Base-by-base conservation (phyloP, 208 protist genomes). In the Trypanosomatidae sp. region DNA sequence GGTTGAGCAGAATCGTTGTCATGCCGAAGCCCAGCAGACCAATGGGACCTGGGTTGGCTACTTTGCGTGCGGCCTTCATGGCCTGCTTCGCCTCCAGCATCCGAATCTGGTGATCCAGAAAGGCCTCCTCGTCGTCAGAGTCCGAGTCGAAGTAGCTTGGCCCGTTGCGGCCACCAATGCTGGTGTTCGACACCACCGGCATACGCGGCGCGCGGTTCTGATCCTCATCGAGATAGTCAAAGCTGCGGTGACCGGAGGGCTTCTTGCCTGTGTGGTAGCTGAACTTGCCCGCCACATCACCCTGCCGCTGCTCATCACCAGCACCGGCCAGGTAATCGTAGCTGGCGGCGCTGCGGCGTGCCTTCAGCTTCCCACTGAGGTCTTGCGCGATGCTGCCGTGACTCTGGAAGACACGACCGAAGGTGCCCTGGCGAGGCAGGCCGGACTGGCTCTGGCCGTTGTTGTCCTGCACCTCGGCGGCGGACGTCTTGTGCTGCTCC, bases 1-100 rank as follows among this genome's bases (percentile, higher is more conserved):
- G 70, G 73, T 81, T 87, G 13, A 89, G 69, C 55, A 90, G 71
- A n/a, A 93, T 71, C 12, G 80, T 91, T 7, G 88, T 84, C 72
- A 93, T 81, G 53, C 88, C 85, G 46, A 91, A 93, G 46, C 76
- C 85, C 10, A 85, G 64, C 36, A 91, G 74, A 41, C 82, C 84
- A 19, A 89, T 7, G 8, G 83, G 76, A 28, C 67, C 80, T 10
- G 84, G 71, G 36, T 67, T 67, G 30, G 81, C 76, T 9, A 55
- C 76, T 36, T 68, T 73, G 66, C 71, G 69, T n/a, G 75, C 62
- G 66, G 41, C 81, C 55, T 58, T 55, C 0, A 70, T 39, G 19
- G 71, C 66, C 47, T 73, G 46, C 28, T 76, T 67, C 25, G 62
- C 59, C 1, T 52, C 68, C 3, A 65, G 68, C 19, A 79, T 74